These are phyloP conservation scores for Pulveroboletus ravenelii DNA, from an alignment of 768 basidiomycete species.

Conservation along the genomic window DNA sequence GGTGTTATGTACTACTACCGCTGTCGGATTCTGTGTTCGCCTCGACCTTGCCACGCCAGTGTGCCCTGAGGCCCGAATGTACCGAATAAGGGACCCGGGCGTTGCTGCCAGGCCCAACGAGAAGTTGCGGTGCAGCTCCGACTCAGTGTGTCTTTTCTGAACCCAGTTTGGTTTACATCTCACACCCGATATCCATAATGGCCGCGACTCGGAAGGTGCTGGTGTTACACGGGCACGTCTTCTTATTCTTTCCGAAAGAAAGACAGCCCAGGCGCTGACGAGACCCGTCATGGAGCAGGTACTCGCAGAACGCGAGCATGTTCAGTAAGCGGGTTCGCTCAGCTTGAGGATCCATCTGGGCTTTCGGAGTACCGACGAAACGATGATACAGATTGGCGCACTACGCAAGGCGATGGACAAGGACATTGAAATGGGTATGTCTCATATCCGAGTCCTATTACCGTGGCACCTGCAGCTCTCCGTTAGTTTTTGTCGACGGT, in stretches of 20 bases:
- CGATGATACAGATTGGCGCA: conserved; percentile 53
- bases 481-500: conserved; percentile 67
- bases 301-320: conserved; percentile 64
- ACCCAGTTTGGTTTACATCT: no score
- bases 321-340: conserved; percentile 65
- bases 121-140: no score
- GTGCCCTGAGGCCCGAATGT: no score
- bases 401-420: conserved; percentile 65
- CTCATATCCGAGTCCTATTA: background rate
- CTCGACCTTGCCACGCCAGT: no score
- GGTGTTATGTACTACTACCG: background rate
- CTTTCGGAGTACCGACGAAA: background rate
- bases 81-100: no score
- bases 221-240: conserved; percentile 43
- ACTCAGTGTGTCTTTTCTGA: no score
- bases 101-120: no score
- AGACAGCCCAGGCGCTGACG: background rate
- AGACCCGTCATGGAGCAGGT: conserved; percentile 35
- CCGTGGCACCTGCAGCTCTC: background rate
- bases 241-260: background rate
- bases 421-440: conserved; percentile 59
- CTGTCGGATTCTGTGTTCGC: background rate
- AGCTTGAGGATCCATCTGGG: background rate
- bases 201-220: conserved; percentile 33
- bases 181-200: conserved; percentile 11